These are phyloP conservation scores for Raphanus raphanistrum DNA, from an alignment of 345 rosid genomes.

Conservation along the genomic window DNA sequence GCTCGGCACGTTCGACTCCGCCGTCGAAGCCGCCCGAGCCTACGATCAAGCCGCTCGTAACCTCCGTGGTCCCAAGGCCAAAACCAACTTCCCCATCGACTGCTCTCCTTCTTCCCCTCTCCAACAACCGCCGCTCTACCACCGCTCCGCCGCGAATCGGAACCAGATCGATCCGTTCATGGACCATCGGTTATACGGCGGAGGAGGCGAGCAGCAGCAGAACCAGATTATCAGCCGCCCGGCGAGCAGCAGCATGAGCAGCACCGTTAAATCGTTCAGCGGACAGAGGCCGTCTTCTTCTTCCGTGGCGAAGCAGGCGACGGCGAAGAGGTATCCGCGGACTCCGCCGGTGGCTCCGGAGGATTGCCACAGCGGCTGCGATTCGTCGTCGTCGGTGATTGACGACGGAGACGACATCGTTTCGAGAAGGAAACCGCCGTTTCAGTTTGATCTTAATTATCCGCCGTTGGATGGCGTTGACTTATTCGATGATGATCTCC, in stretches of 20 bases:
- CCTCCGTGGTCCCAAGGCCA: conserved; percentile 89
- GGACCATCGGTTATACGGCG: conserved; percentile 51
- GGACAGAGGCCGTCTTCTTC: conserved; percentile 60
- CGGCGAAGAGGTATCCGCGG: conserved; percentile 52
- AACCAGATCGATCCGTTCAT: conserved; percentile 42
- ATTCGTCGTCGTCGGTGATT: conserved; percentile 87
- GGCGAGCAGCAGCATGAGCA: conserved; percentile 85
- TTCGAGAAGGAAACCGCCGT: conserved; percentile 44
- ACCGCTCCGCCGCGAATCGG: conserved; percentile 18
- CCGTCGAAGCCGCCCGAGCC: conserved; percentile 88
- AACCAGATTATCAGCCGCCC: conserved; percentile 50
- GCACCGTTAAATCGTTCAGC: conserved; percentile 92
- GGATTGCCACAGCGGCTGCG: conserved; percentile 91
- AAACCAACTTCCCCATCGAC: conserved; percentile 71
- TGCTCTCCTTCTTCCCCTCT: conserved; percentile 38
- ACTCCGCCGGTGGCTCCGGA: conserved; percentile 69
- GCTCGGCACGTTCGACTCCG: conserved; percentile 95
- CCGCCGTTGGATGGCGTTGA: conserved; percentile 78
- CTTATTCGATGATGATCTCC: conserved; percentile 53
- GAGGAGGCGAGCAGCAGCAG: conserved; percentile 39
- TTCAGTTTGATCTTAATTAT: conserved; percentile 84
- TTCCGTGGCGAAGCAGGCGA: conserved; percentile 30
- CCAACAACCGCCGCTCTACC: conserved; percentile 22
- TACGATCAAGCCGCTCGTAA: conserved; percentile 80
- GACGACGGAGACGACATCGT: conserved; percentile 57